Evolutionary conservation across 805 yeast genomes (phyloP).

Genomic region (Suhomyces sp.): DNA sequence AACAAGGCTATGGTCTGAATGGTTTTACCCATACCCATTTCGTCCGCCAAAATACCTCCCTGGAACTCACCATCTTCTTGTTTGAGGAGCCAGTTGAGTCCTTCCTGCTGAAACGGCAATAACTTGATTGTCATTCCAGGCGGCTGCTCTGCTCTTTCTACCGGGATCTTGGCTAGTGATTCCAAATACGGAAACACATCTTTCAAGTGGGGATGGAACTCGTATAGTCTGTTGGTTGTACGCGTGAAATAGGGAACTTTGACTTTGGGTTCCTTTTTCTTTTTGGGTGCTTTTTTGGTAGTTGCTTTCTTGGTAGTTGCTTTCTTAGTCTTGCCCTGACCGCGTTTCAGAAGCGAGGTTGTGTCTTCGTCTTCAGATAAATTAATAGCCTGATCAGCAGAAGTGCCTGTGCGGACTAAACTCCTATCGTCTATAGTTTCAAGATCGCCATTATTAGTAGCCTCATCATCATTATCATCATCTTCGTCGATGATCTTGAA

Average conservation of each 20-base stretch:
- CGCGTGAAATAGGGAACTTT: conserved; percentile 68
- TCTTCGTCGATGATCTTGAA: conserved; percentile 6
- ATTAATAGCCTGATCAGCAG: conserved; percentile 22
- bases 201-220: conserved; percentile 73
- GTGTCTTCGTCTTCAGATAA: conserved; percentile 29
- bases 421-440: conserved; percentile 23
- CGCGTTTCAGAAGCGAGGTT: conserved; percentile 11
- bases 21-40: conserved; percentile 99
- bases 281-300: conserved; percentile 22
- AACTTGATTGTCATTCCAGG: conserved; percentile 67
- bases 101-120: conserved; percentile 91
- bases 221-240: conserved; percentile 64
- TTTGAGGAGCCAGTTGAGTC: conserved; percentile 79
- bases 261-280: conserved; percentile 46
- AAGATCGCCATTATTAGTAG: conserved; percentile 21
- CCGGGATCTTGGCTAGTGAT: conserved; percentile 42
- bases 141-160: conserved; percentile 70
- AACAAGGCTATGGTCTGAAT: conserved; percentile 91
- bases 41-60: conserved; percentile 96
- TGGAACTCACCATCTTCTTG: conserved; percentile 78
- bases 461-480: conserved; percentile 18
- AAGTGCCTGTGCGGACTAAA: conserved; percentile 20
- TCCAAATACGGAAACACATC: conserved; percentile 68
- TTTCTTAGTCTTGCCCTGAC: conserved; percentile 12
- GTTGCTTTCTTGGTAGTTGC: conserved; percentile 17